Evolutionary conservation across 257 asterid genomes (phyloP), one percentile per base, ranked within the genome.

Genomic region (Penstemon newberryi): DNA sequence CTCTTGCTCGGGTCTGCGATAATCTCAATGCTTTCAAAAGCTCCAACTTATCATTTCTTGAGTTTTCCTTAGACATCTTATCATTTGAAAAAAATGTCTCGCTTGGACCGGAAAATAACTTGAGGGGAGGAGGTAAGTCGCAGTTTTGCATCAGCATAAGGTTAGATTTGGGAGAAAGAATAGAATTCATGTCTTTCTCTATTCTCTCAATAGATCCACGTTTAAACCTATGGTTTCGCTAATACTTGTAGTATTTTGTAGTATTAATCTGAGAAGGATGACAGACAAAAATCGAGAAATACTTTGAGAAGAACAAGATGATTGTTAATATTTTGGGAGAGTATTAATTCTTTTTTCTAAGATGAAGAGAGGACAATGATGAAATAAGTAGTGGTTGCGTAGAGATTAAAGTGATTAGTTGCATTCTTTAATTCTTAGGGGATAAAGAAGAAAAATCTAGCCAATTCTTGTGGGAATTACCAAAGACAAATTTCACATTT

Each of bases 71-170:
- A 6, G 60, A 2, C 65, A 38, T 9, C 12, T 49, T 70, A 57
- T 44, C 13, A 46, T 7, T 3, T 4, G 79, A 36, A 18, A 47
- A 58, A 38, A 76, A 68, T 0, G 72, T n/a, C 18, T 75, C 70
- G 56, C 80, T 73, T 1, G 80, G 78, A 0, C 79, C 80, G 1
- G 89, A 18, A 63, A 71, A 79, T 33, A 84, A 77, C 82, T 81
- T 88, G 52, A 71, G 12, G 5, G 92, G 95, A 13, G 92, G 92
- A 5, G 96, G 96, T 69, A 86, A 79, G 63, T 88, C 92, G 60
- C 92, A 84, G 76, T 88, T 88, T 40, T 84, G 87, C 88, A 88
- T 68, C 6, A 83, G 85, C 67, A 74, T 76, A 50, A 69, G 41
- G 5, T 77, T 61, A 3, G 78, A 38, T 56, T 78, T 79, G 39